Percentiles rank a stretch among this genome's conserved stretches.
Conservation (phyloP, 2,329 filamentous ascomycete genomes). For the Stagonosporopsis tanaceti region DNA sequence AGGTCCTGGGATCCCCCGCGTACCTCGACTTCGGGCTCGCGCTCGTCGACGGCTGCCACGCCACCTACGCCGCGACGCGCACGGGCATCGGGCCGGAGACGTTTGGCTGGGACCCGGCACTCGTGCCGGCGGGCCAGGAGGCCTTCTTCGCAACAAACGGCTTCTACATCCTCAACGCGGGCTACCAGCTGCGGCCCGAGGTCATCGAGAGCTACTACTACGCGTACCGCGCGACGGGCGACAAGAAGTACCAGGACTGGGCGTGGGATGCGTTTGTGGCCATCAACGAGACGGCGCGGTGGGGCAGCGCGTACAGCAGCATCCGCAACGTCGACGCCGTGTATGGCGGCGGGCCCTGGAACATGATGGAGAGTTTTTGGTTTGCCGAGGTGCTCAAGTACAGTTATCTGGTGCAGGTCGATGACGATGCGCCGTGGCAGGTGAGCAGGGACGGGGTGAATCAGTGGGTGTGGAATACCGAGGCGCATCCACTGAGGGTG, state of each 20-base stretch:
- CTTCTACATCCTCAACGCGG: conserved; percentile 70
- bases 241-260: conserved; percentile 81
- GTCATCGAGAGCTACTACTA: conserved; percentile 88
- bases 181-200: conserved; percentile 79
- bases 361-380: conserved; percentile 87
- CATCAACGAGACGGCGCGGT: conserved; percentile 70
- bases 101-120: conserved; percentile 50
- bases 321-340: conserved; percentile 70
- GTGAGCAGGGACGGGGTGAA: conserved; percentile 60
- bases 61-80: conserved; percentile 72
- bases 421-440: conserved; percentile 68
- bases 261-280: conserved; percentile 79
- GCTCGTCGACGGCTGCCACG: conserved; percentile 76
- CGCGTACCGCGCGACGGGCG: conserved; percentile 80
- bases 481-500: conserved; percentile 68
- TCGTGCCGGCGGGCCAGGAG: conserved; percentile 48
- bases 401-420: conserved; percentile 72
- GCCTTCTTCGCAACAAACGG: conserved; percentile 72
- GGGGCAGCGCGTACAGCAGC: conserved; percentile 71
- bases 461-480: conserved; percentile 69
- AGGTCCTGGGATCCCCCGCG: conserved; percentile 68
- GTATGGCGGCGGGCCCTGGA: conserved; percentile 67
- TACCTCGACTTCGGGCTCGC: conserved; percentile 78
- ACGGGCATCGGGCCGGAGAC: conserved; percentile 80
- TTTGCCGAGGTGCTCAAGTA: conserved; percentile 92